Evolutionary conservation across 2,329 filamentous ascomycete genomes (phyloP), one percentile per base, ranked within the genome.

Genomic region (Beauveria medogensis): DNA sequence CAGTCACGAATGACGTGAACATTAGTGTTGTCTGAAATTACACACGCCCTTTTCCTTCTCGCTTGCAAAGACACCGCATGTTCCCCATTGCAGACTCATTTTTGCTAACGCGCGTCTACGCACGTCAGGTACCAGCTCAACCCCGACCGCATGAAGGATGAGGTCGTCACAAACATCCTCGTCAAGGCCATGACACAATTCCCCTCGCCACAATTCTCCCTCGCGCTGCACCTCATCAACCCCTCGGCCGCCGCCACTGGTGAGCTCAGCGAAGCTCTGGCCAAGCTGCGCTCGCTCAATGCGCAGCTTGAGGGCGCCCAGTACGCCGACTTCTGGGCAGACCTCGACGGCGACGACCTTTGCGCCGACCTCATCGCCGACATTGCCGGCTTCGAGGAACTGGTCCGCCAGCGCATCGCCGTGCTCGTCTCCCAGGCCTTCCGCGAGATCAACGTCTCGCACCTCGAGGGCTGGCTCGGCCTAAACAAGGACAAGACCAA

Each of bases 111-210:
- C 37, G 34, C 16, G 18, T 53, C 18, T 5, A 18, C 48, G 24
- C 24, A 28, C 28, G 14, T 64, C 69, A 99, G 94, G 67, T 99
- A 99, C 84, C 95, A 99, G 81, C 96, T 99, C 80, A 99, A 99
- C 85, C 94, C 94, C 57, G 92, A 97, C 81, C 91, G 96, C 69
- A 87, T 92, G 73, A 93, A 94, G 81, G 90, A 96, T 73, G 94
- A 99, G 78, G 91, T 93, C 72, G 92, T 94, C 77, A 97, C 94
- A 82, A 97, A 97, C 84, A 90, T 97, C 79, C 91, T 99, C 75
- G 92, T 96, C 82, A 99, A 97, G 83, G 85, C 92, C 67, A 87
- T 99, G 74, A 96, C 93, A 68, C 90, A 96, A 79, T 99, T 99
- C 82, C 94, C 94, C 66, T 92, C 90, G 22, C 87, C 94, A 50